These are phyloP conservation scores for Eustoma russellianum DNA, from an alignment of 257 asterid species.

Conservation along the genomic window DNA sequence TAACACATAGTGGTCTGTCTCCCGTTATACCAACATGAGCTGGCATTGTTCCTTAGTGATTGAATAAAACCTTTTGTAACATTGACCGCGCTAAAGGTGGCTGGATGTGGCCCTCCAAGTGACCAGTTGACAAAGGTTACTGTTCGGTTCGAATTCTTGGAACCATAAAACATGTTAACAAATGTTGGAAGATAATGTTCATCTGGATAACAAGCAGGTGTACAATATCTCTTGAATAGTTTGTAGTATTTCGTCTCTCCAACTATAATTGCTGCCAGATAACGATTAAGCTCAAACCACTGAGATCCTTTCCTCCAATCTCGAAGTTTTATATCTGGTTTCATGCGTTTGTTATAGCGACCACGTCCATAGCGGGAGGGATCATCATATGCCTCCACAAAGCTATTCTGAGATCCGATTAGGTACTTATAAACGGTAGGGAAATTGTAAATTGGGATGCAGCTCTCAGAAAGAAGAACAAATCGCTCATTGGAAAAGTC, in stretches of 20 bases:
- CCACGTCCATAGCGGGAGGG: constrained; percentile 94
- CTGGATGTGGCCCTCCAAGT: constrained; percentile 67
- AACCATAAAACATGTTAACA: constrained; percentile 47
- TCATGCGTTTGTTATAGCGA: constrained; percentile 74
- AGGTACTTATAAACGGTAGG: constrained; percentile 63
- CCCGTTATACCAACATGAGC: constrained; percentile 51
- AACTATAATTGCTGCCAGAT: constrained; percentile 51
- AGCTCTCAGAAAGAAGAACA: constrained; percentile 81
- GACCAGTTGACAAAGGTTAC: constrained; percentile 93
- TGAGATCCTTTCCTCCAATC: constrained; percentile 99
- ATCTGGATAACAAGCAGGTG: constrained; percentile 87
- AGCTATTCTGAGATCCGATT: constrained; percentile 50
- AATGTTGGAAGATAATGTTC: constrained; percentile 89
- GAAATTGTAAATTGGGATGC: constrained; percentile 77
- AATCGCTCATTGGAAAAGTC: constrained; percentile 90
- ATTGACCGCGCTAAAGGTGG: constrained; percentile 42
- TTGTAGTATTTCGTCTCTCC: constrained; percentile 65
- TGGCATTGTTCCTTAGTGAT: constrained; percentile 46
- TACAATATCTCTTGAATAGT: constrained; percentile 59
- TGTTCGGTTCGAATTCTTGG: constrained; percentile 61
- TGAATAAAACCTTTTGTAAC: constrained; percentile 44
- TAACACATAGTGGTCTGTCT: constrained; percentile 35
- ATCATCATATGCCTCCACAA: constrained; percentile 67
- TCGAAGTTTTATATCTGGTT: constrained; percentile 46
- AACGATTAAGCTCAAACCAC: constrained; percentile 87